Conservation (phyloP, 1,284 basidiomycete species). For the Thecaphora thlaspeos region DNA sequence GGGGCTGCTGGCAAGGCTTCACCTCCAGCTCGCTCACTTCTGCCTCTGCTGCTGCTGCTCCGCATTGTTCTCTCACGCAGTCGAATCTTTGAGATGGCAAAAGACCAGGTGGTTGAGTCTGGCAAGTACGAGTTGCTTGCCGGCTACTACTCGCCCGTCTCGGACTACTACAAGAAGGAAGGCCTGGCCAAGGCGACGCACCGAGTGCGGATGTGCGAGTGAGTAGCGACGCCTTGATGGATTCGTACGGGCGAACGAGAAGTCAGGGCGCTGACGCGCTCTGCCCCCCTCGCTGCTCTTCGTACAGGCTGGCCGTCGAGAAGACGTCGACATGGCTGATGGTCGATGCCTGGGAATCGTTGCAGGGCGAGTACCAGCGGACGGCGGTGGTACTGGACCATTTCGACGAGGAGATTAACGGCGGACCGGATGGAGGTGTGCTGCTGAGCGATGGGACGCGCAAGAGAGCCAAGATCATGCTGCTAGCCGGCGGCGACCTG, state of each 20-base stretch:
- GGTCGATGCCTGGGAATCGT: constrained; percentile 96
- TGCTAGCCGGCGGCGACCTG: constrained; percentile 93
- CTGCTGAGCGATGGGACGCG: constrained; percentile 44
- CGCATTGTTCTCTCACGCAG: constrained; percentile 66
- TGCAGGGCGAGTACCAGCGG: constrained; percentile 83
- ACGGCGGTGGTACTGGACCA: constrained; percentile 95
- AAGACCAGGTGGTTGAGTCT: constrained; percentile 87
- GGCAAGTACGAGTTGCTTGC: constrained; percentile 90
- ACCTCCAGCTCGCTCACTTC: too few species aligned
- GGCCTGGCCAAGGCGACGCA: constrained; percentile 54
- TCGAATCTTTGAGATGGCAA: constrained; percentile 98
- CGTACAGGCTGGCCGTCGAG: constrained; percentile 46
- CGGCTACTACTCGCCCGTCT: constrained; percentile 87
- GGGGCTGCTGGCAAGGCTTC: too few species aligned
- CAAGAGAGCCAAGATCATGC: constrained; percentile 69
- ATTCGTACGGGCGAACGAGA: neutral
- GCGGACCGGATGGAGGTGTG: constrained; percentile 55
- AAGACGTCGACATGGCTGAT: constrained; percentile 63
- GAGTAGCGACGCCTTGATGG: constrained; percentile 1
- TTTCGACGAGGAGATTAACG: constrained; percentile 90
- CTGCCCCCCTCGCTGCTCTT: neutral
- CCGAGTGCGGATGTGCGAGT: constrained; percentile 58
- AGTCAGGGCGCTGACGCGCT: neutral
- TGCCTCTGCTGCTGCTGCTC: too few species aligned
- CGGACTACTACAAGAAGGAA: constrained; percentile 57